Base-by-base conservation (phyloP, 2,329 filamentous ascomycete genomes). In the Fusarium incarnatum region DNA sequence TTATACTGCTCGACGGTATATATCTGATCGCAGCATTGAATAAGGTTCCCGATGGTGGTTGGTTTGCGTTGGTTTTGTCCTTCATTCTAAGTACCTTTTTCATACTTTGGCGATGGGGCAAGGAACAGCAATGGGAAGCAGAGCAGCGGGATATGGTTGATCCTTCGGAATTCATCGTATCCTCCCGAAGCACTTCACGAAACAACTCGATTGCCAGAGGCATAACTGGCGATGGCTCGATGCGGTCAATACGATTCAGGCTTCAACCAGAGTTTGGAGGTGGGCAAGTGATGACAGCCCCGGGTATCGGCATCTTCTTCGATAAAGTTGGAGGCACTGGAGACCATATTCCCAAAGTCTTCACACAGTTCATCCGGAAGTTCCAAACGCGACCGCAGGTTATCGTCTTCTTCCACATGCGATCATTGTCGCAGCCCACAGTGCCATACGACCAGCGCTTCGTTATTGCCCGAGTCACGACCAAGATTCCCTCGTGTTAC, bases 51-150 rank as follows among this genome's bases (percentile, higher is more conserved):
- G 84, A 90, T 12, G 92, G 92, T 2, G 92, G 91, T 3, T 94
- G 92, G 92, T 93, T 94, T 75, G 94, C 92, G 0, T 81, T 94
- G 3, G 83, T 88, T 0, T 83, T 94, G 8, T 85, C 91, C 0
- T 81, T 83, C 5, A 80, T 92, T 11, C 84, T 94, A 3, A 86
- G 89, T 0, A 81, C 79, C 45, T 79, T 94, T 45, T 92, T 94
- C 75, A 83, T 93, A 4, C 84, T 94, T 13, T 94, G 92, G 92
- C 87, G 92, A 32, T 94, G 89, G 73, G 92, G 92, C 18, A 94
- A 94, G 77, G 91, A 94, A 75, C 86, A 88, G 64, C 92, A 94
- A 76, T 94, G 92, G 92, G 81, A 80, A 9, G 88, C 91, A 4
- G 92, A 94, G 79, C 84, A 85, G 1, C 83, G 85, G 59, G 90